A percentile compares a stretch with the other conserved stretches of the same genome.
These are phyloP conservation scores for Pulveroboletus ravenelii DNA, from an alignment of 768 basidiomycete species.

Conservation along the genomic window DNA sequence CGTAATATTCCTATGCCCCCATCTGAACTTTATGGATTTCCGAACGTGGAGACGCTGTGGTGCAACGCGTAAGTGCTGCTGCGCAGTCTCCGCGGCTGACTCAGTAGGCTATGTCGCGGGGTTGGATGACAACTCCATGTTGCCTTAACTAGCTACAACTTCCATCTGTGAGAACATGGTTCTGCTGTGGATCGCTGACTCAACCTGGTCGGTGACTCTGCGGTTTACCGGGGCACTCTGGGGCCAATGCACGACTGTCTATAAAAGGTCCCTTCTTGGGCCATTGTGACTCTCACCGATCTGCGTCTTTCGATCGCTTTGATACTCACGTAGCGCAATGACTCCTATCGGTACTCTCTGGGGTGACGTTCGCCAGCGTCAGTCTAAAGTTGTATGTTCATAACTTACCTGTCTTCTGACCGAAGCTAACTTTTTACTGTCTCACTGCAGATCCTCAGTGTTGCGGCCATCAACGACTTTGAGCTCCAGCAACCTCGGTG, in stretches of 20 bases:
- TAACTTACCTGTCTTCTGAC: background rate
- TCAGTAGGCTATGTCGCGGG: background rate
- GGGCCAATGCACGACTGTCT: background rate
- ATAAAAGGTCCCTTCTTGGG: background rate
- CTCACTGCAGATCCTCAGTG: conserved; percentile 12
- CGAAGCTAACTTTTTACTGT: background rate
- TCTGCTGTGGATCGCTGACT: background rate
- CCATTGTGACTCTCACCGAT: background rate
- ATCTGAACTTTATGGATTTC: too few species aligned
- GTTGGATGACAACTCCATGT: background rate
- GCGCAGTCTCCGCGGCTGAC: too few species aligned
- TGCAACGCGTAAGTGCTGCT: too few species aligned
- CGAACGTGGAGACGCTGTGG: too few species aligned
- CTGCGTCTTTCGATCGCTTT: background rate
- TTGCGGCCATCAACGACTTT: conserved; percentile 16
- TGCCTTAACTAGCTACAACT: too few species aligned
- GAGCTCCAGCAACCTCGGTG: conserved; percentile 12
- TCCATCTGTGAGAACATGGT: too few species aligned
- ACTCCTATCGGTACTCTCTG: conserved; percentile 17
- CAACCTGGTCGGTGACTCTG: background rate
- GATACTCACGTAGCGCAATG: conserved; percentile 7
- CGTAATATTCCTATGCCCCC: too few species aligned
- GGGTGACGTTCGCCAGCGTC: conserved; percentile 16
- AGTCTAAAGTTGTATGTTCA: conserved; percentile 22
- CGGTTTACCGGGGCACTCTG: too few species aligned